Conservation (phyloP, 768 basidiomycete species). For the Nevesoporus exiguus region DNA sequence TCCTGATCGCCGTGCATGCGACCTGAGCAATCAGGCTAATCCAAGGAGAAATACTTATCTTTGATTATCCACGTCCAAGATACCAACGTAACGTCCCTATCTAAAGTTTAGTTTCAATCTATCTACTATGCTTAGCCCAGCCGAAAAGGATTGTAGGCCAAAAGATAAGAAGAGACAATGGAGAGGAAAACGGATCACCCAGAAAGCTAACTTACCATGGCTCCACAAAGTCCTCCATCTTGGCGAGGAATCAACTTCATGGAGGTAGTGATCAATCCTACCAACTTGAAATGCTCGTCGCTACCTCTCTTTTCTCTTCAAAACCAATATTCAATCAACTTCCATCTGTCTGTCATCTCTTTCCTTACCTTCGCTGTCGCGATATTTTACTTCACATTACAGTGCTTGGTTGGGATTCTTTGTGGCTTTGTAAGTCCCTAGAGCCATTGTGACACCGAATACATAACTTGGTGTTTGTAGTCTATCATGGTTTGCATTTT, state of each 20-base stretch:
- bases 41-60: slow-evolving; percentile 39
- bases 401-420: slow-evolving; percentile 6
- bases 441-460: neutral
- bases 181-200: neutral
- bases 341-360: slow-evolving; percentile 3
- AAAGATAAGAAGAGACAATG: neutral
- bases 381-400: neutral
- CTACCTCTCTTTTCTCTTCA: slow-evolving; percentile 1
- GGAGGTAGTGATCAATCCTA: slow-evolving; percentile 7
- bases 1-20: too few relatives aligned
- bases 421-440: slow-evolving; percentile 4
- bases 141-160: too few relatives aligned
- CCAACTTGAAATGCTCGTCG: slow-evolving; percentile 4
- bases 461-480: slow-evolving; percentile 2
- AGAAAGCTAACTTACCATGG: slow-evolving; percentile 4
- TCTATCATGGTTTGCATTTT: slow-evolving; percentile 55
- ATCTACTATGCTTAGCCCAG: neutral
- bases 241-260: slow-evolving; percentile 3
- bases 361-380: neutral
- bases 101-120: neutral
- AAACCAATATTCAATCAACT: slow-evolving; percentile 5
- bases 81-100: neutral
- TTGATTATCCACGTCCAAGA: neutral
- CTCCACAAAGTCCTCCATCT: neutral
- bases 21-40: neutral